Conservation (phyloP, 345 rosid species). For the Barbarea vulgaris region DNA sequence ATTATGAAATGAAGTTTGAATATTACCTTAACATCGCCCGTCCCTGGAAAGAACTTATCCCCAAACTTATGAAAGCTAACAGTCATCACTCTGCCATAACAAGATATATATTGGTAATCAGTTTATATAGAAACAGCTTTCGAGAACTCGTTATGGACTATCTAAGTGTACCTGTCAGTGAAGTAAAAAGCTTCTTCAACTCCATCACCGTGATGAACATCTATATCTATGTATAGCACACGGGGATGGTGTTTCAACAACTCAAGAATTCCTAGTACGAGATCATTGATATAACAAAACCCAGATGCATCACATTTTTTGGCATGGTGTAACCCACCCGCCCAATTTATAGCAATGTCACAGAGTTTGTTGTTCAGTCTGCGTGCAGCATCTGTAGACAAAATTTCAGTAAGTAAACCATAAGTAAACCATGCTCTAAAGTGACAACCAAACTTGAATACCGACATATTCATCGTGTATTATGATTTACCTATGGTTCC, state of each 20-base stretch:
- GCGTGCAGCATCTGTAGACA: constrained; percentile 78
- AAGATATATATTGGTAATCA: constrained; percentile 18
- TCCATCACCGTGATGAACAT: constrained; percentile 99
- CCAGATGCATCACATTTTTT: constrained; percentile 98
- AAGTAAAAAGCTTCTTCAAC: constrained; percentile 99
- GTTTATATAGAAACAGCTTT: neutral
- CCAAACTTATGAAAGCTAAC: constrained; percentile 98
- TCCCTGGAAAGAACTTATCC: constrained; percentile 96
- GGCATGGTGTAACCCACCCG: constrained; percentile 98
- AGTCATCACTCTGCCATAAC: constrained; percentile 89
- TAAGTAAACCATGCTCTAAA: constrained; percentile 11
- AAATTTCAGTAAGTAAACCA: constrained; percentile 11
- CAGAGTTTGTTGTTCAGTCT: constrained; percentile 90
- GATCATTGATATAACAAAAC: constrained; percentile 95
- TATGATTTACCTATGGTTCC: constrained; percentile 99
- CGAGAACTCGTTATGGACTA: neutral
- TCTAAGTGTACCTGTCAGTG: constrained; percentile 72
- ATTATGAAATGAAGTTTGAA: neutral
- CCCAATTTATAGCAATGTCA: constrained; percentile 99
- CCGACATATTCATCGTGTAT: no score
- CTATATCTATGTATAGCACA: constrained; percentile 88
- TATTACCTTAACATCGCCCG: constrained; percentile 95
- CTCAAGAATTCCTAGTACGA: constrained; percentile 95
- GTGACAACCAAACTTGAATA: constrained; percentile 1
- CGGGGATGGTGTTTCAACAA: constrained; percentile 89